Conservation (phyloP, 768 basidiomycete species). For the Panus rudis region DNA sequence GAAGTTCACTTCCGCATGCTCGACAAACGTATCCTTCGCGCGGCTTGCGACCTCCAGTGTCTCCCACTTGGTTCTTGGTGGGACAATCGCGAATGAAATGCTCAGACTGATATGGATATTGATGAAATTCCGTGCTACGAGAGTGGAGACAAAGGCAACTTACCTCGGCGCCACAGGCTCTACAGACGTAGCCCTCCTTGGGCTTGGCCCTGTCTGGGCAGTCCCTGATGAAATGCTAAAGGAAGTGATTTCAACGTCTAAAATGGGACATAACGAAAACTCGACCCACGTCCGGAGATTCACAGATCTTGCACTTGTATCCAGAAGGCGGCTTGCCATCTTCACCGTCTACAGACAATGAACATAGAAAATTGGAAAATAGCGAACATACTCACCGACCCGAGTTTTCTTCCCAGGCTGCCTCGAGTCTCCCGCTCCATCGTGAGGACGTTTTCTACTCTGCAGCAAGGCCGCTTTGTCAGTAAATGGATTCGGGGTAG, state of each 20-base stretch:
- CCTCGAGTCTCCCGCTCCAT: conserved; percentile 56
- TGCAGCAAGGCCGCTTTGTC: conserved; percentile 48
- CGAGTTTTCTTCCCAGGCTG: conserved; percentile 53
- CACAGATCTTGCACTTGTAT: conserved; percentile 73
- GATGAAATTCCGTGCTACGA: neutral
- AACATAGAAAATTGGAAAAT: neutral
- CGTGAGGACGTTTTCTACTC: conserved; percentile 64
- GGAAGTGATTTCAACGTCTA: conserved; percentile 1
- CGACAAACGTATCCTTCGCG: conserved; percentile 85
- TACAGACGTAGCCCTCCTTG: conserved; percentile 83
- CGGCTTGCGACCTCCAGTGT: conserved; percentile 79
- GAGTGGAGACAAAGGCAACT: conserved; percentile 10
- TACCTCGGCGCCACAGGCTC: conserved; percentile 69
- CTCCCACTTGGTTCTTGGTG: conserved; percentile 65
- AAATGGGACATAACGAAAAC: neutral
- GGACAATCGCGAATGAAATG: conserved; percentile 91
- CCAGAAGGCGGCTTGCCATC: conserved; percentile 57
- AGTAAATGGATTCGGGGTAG: conserved; percentile 66
- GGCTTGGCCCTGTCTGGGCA: conserved; percentile 74
- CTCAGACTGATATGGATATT: conserved; percentile 63
- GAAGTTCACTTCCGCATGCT: conserved; percentile 81
- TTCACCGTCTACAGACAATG: conserved; percentile 25
- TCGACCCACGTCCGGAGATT: conserved; percentile 58
- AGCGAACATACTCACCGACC: conserved; percentile 33
- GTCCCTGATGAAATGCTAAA: conserved; percentile 67